A percentile compares a stretch with the other conserved stretches of the same genome.
Evolutionary conservation across 352 stramenopile genomes (phyloP).

Genomic region (Phytophthora boehmeriae): DNA sequence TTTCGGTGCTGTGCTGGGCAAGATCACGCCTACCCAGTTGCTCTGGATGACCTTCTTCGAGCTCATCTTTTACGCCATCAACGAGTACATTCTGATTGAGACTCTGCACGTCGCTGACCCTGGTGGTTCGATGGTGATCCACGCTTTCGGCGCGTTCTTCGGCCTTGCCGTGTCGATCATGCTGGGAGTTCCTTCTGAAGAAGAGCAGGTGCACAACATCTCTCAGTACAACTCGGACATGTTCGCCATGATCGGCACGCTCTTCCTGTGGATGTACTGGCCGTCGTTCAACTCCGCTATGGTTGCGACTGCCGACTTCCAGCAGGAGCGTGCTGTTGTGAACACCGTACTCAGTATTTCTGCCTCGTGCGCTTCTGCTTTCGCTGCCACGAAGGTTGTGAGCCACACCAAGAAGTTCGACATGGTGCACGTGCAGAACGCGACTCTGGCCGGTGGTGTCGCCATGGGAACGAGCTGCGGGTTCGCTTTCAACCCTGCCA

Average conservation of each 20-base stretch:
- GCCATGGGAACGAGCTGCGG: conserved; percentile 79
- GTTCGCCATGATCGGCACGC: conserved; percentile 85
- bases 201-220: conserved; percentile 60
- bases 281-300: conserved; percentile 84
- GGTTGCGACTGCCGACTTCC: conserved; percentile 55
- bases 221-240: conserved; percentile 77
- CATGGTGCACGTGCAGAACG: conserved; percentile 88
- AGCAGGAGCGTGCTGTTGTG: conserved; percentile 74
- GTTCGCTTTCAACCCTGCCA: conserved; percentile 69
- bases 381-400: conserved; percentile 50
- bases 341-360: conserved; percentile 82
- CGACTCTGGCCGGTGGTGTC: conserved; percentile 83
- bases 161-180: conserved; percentile 67
- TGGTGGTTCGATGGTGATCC: conserved; percentile 85
- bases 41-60: conserved; percentile 80
- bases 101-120: conserved; percentile 69
- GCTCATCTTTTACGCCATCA: conserved; percentile 78
- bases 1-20: conserved; percentile 80
- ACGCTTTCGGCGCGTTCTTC: conserved; percentile 87
- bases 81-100: conserved; percentile 76
- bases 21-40: conserved; percentile 77
- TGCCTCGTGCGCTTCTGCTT: conserved; percentile 61
- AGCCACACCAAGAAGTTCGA: conserved; percentile 71
- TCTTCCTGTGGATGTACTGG: conserved; percentile 91
- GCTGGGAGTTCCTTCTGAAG: conserved; percentile 46